Conservation (phyloP, 2,329 filamentous ascomycete genomes). For the Calonectria hawksworthii region DNA sequence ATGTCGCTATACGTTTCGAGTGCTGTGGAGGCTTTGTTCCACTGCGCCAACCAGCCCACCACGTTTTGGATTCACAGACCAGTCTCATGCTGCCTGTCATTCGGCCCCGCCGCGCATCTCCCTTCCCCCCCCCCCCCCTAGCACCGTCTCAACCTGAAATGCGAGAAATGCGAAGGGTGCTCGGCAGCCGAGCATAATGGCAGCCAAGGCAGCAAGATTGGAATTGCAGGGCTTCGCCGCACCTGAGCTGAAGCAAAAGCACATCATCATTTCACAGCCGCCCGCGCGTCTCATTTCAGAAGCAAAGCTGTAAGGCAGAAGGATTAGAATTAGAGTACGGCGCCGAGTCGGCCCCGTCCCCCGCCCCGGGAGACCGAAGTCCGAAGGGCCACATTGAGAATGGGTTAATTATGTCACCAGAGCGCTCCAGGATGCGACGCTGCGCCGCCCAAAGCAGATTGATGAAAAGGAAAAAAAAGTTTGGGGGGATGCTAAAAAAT, state of each 20-base stretch:
- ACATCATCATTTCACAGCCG: conserved; percentile 11
- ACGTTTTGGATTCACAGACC: conserved; percentile 6
- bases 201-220: conserved; percentile 24
- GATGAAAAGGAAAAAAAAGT: too few species aligned
- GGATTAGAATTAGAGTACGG: not conserved
- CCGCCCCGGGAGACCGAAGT: conserved; percentile 2
- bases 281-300: not conserved
- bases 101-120: conserved; percentile 11
- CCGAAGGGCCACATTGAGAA: not conserved
- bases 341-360: conserved; percentile 12
- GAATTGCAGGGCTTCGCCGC: conserved; percentile 2
- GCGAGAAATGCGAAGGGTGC: not conserved
- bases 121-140: not conserved
- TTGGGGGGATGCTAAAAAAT: not conserved
- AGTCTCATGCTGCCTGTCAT: conserved; percentile 1
- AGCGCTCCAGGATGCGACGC: not conserved
- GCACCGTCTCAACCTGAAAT: conserved; percentile 13
- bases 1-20: conserved; percentile 18
- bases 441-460: not conserved
- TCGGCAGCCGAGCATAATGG: not conserved
- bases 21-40: conserved; percentile 14
- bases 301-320: not conserved
- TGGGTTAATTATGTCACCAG: conserved; percentile 5
- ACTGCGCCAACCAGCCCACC: not conserved
- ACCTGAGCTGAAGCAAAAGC: conserved; percentile 3